Conservation (phyloP, 805 yeast species). For the Teunomyces atbi region DNA sequence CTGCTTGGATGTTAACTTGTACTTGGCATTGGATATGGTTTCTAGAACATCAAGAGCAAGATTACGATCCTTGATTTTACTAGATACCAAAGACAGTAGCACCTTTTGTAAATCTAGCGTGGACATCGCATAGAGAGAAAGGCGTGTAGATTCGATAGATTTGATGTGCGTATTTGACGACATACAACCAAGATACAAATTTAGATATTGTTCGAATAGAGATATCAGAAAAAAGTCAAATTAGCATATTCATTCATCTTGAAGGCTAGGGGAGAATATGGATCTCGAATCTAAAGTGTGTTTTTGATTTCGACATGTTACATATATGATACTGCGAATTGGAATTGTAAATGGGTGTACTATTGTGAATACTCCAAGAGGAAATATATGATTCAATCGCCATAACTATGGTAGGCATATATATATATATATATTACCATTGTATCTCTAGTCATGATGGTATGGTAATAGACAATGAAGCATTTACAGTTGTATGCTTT, state of each 20-base stretch:
- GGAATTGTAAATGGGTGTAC: not conserved
- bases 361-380: not conserved
- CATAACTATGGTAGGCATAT: not conserved
- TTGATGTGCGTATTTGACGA: not conserved
- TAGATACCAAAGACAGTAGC: conserved; percentile 38
- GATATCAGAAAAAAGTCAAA: too few relatives aligned
- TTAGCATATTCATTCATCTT: too few relatives aligned
- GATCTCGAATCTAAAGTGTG: not conserved
- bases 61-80: conserved; percentile 54
- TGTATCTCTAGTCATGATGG: not conserved
- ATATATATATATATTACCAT: not conserved
- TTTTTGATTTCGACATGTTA: not conserved
- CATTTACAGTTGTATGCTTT: not conserved
- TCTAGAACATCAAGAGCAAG: conserved; percentile 42
- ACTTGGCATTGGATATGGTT: conserved; percentile 15
- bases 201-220: too few relatives aligned
- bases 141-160: not conserved
- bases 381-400: not conserved
- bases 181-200: not conserved
- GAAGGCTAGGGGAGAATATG: too few relatives aligned
- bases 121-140: conserved; percentile 4
- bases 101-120: conserved; percentile 18
- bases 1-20: conserved; percentile 18
- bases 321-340: not conserved
- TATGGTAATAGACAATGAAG: not conserved